Evolutionary conservation across 2,329 filamentous ascomycete genomes (phyloP), one percentile per base, ranked within the genome.

Genomic region (Xylariaceae sp.): DNA sequence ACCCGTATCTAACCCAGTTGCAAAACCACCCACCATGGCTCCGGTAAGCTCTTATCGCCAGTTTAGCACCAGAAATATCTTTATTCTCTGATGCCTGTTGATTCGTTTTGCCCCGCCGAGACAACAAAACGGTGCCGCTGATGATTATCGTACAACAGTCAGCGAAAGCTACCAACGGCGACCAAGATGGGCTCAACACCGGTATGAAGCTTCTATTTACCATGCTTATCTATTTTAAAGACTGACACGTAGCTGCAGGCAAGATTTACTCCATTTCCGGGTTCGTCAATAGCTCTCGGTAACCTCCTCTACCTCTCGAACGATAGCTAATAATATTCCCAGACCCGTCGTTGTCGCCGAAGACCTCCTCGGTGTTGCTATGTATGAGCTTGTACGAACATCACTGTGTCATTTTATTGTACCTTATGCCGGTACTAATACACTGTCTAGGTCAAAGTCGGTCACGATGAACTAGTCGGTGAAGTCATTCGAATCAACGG

Each of bases 331-430:
- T 45, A n/a, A 40, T 42, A 54, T 16, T 25, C 23, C 37, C 39
- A 85, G 88, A 58, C 93, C 93, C 65, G 93, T 98, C 76, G 85
- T 98, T 62, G 81, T 98, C 60, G 93, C 92, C 67, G 92, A 97
- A 76, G 85, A 96, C 72, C 95, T 98, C 91, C 89, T 92, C 65
- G 93, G 93, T 69, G 93, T 93, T 79, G 91, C 93, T 70, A 98
- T 98, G 93, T 96, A 97, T 82, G 93, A 98, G 75, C 79, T 98
- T 75, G 90, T 90, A 77, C 60, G 82, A 68, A 39, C 34, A 17
- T 20, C n/a, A 33, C 22, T 21, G n/a, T n/a, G n/a, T 32, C n/a
- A 21, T 8, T 20, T 21, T 40, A 19, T 19, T 22, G 34, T 5
- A 10, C 10, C 32, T 16, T 3, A 12, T 27, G 19, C 34, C 20